Evolutionary conservation across 1,284 basidiomycete species (phyloP), one percentile per base, ranked within the genome.

Genomic region (Boletus mariae): DNA sequence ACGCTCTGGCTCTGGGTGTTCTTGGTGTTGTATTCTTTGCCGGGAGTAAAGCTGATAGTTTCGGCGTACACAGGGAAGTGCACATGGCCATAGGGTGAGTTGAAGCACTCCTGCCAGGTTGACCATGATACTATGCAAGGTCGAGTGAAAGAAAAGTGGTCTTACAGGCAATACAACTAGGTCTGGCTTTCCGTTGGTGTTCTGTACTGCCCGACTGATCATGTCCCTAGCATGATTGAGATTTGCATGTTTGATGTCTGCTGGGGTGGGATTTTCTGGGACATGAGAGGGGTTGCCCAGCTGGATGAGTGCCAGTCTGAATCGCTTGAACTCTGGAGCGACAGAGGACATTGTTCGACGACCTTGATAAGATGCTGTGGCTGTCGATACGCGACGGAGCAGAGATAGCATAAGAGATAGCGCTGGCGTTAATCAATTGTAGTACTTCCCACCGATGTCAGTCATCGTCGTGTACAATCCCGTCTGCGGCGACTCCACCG

Each of bases 71-170:
- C 77, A 0, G 90, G 86, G 67, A 97, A 96, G 65, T 90, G 83
- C 5, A 80, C 77, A 57, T 92, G 87, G 0, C 95, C 95, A 65
- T 99, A 99, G 0, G 95, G 94, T 12, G 92, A 95, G 72, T 99
- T 99, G 79, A 99, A 99, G 75, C 94, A 94, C 80, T 99, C 96
- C 85, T 95, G 62, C 12, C 31, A 32, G 48, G 43, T 38, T 13
- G 23, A 25, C 29, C 44, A 43, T 17, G 38, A 51, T 57, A 45
- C 29, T 10, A 6, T 17, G 15, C 9, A 34, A 35, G 5, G 17
- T 17, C 32, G 23, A n/a, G 31, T 35, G 10, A 50, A 20, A 29
- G 20, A n/a, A 41, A 12, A 11, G 23, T 25, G 13, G 12, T 66
- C 84, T 55, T 59, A 91, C 94, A 4, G 97, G 96, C 38, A 99